A percentile compares a stretch with the other conserved stretches of the same genome.
Conservation (phyloP, 2,329 filamentous ascomycete species). For the Cercospora beticola region DNA sequence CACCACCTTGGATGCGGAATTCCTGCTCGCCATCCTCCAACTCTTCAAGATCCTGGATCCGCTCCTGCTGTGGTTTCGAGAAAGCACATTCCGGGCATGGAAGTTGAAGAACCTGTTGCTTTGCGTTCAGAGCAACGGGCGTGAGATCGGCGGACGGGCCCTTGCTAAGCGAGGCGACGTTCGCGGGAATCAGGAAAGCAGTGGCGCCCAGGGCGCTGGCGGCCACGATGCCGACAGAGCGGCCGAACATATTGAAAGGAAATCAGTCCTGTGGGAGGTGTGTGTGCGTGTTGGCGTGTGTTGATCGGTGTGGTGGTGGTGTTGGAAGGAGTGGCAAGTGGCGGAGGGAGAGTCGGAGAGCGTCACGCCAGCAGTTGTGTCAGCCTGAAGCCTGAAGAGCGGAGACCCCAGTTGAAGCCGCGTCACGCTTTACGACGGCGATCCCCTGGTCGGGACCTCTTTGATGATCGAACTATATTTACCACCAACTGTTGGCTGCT, state of each 20-base stretch:
- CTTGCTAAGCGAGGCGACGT: slow-evolving; percentile 44
- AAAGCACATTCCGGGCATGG: slow-evolving; percentile 58
- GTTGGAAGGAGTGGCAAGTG: not conserved
- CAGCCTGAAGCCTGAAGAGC: not conserved
- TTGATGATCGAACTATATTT: not conserved
- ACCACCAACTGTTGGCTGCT: not conserved
- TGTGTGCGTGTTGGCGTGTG: not conserved
- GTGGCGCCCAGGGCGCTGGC: slow-evolving; percentile 35
- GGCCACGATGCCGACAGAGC: slow-evolving; percentile 33
- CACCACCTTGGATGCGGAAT: slow-evolving; percentile 36
- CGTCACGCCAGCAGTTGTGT: not conserved
- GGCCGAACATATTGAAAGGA: slow-evolving; percentile 35
- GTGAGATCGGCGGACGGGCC: slow-evolving; percentile 19
- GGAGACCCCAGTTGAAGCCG: not conserved
- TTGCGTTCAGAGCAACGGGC: slow-evolving; percentile 39
- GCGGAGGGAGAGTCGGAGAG: not conserved
- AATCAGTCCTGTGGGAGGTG: slow-evolving; percentile 10
- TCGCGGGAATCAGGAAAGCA: slow-evolving; percentile 57
- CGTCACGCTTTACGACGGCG: not conserved
- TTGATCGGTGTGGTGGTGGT: not conserved
- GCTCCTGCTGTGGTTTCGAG: slow-evolving; percentile 31
- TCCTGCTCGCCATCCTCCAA: slow-evolving; percentile 26
- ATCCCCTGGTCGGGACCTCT: not conserved
- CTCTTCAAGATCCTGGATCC: slow-evolving; percentile 22
- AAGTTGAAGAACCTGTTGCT: slow-evolving; percentile 48